A percentile compares a stretch with the other conserved stretches of the same genome.
phyloP scores from a whole-genome alignment of 768 basidiomycete genomes.

The Leccinum imitatum region DNA sequence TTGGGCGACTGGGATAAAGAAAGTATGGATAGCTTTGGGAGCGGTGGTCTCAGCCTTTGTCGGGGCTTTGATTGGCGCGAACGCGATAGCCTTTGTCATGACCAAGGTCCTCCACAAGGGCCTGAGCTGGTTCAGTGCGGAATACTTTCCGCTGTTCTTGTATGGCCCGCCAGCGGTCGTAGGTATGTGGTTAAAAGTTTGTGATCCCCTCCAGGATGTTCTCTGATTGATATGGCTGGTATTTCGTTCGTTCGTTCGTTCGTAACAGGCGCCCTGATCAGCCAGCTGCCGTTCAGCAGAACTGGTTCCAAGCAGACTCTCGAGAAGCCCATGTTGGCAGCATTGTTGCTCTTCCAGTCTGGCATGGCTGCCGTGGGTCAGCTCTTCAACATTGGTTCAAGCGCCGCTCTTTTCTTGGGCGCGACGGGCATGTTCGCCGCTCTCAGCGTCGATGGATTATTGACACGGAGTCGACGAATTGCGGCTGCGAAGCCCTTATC shows the following conservation, averaged over 20 bases:
- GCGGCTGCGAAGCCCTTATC: background rate
- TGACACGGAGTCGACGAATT: conserved; percentile 28
- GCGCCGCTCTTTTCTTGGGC: conserved; percentile 69
- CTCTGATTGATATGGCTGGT: background rate
- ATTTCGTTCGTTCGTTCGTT: background rate
- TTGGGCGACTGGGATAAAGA: conserved; percentile 29
- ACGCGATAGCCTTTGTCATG: conserved; percentile 73
- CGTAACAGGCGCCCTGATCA: conserved; percentile 57
- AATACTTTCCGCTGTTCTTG: conserved; percentile 58
- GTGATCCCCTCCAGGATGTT: background rate
- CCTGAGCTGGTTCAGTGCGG: conserved; percentile 85
- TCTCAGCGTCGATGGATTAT: conserved; percentile 51
- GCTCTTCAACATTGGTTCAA: conserved; percentile 67
- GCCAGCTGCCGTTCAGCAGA: conserved; percentile 54
- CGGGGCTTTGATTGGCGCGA: conserved; percentile 62
- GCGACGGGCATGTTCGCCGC: conserved; percentile 56
- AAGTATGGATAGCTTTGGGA: conserved; percentile 39
- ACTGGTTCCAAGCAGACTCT: conserved; percentile 30
- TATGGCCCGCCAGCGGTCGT: conserved; percentile 76
- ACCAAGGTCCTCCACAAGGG: conserved; percentile 55
- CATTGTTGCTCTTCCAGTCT: conserved; percentile 61
- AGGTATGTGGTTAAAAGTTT: conserved; percentile 44
- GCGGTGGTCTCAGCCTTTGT: conserved; percentile 52
- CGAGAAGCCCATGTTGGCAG: conserved; percentile 63
- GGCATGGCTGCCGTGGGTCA: conserved; percentile 60